Percentiles rank a stretch among this genome's conserved stretches.
These are phyloP conservation scores for Xylaria nigripes DNA, from an alignment of 495 filamentous ascomycete genomes.

Conservation along the genomic window DNA sequence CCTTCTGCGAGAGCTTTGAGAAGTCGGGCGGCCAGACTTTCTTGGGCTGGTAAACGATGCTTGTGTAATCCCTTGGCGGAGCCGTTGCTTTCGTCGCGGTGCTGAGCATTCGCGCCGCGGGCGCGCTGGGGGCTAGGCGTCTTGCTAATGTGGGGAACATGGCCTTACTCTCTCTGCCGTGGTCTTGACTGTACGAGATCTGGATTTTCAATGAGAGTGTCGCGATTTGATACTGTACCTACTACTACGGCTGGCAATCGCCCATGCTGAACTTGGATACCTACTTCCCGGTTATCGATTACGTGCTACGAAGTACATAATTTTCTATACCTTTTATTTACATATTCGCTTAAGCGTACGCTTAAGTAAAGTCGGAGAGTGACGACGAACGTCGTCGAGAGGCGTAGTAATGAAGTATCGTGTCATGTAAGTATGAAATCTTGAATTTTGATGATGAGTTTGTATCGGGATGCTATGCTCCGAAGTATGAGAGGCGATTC, in stretches of 20 bases:
- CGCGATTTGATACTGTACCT: too few species aligned
- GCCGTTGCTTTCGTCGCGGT: slow-evolving; percentile 8
- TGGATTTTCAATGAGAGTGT: background rate
- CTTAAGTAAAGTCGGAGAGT: too few species aligned
- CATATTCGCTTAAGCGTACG: background rate
- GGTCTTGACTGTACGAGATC: background rate
- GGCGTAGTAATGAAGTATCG: too few species aligned
- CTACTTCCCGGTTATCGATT: too few species aligned
- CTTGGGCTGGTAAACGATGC: slow-evolving; percentile 66
- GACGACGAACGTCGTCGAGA: too few species aligned
- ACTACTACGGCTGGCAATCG: too few species aligned
- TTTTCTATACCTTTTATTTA: background rate
- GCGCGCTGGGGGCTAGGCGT: slow-evolving; percentile 29
- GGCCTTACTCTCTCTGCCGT: background rate
- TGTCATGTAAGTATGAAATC: too few species aligned
- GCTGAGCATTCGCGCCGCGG: slow-evolving; percentile 7
- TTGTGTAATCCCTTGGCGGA: slow-evolving; percentile 12
- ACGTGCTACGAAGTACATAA: background rate
- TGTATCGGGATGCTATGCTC: too few species aligned
- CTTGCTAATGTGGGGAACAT: slow-evolving; percentile 39
- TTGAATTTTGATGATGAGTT: too few species aligned
- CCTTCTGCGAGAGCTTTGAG: slow-evolving; percentile 62
- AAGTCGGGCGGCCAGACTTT: slow-evolving; percentile 92
- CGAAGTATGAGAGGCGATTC: too few species aligned
- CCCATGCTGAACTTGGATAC: too few species aligned